Percentiles rank a stretch among this genome's conserved stretches.
Evolutionary conservation across 495 filamentous ascomycete genomes (phyloP).

Genomic region (Talaromyces proteolyticus): DNA sequence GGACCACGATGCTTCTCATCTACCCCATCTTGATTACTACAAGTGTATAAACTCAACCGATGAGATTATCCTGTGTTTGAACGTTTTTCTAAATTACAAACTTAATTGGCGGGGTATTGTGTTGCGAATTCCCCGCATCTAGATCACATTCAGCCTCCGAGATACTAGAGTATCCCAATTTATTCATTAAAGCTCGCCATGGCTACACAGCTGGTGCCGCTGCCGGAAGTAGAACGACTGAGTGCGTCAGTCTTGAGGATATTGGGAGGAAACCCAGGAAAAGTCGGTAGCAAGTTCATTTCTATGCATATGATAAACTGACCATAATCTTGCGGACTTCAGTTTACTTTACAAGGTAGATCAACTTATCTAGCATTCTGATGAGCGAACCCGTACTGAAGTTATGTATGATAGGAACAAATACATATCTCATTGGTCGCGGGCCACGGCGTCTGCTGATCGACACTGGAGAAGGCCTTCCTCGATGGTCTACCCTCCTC

Average conservation of each 20-base stretch:
- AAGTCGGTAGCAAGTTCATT: conserved; percentile 36
- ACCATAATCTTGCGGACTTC: conserved; percentile 3
- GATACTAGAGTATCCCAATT: neutral
- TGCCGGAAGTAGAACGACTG: conserved; percentile 62
- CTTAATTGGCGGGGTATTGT: neutral
- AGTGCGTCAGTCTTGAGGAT: conserved; percentile 65
- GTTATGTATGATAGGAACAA: conserved; percentile 52
- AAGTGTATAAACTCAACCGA: neutral
- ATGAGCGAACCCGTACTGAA: neutral
- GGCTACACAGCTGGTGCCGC: conserved; percentile 40
- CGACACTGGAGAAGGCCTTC: conserved; percentile 71
- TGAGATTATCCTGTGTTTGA: neutral
- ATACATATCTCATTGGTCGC: conserved; percentile 79
- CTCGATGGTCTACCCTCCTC: conserved; percentile 53
- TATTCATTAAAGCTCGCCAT: conserved; percentile 17
- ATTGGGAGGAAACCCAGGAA: conserved; percentile 75
- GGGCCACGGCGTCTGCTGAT: conserved; percentile 64
- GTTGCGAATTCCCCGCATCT: neutral
- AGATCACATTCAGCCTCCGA: neutral
- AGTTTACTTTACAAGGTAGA: conserved; percentile 51
- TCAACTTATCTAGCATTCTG: neutral
- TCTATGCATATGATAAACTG: neutral
- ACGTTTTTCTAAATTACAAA: too few relatives aligned
- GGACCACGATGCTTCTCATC: neutral
- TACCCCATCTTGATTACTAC: neutral